phyloP scores from a whole-genome alignment of 2,329 filamentous ascomycete genomes.

The Emericellopsis cladophorae region DNA sequence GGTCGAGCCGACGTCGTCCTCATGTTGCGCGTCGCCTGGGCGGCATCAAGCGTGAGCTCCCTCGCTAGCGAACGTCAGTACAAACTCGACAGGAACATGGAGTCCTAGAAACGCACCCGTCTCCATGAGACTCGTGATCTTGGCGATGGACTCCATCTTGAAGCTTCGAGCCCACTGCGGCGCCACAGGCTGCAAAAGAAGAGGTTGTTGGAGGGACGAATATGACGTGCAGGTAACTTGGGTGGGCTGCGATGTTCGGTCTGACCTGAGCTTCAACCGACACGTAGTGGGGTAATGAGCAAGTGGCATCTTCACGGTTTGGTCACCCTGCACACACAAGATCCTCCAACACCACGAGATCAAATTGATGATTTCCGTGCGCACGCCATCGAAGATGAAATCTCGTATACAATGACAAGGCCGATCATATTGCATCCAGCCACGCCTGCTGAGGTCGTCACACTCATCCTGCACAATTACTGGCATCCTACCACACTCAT shows the following conservation, averaged over 20 bases:
- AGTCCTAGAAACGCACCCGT: constrained; percentile 50
- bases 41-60: constrained; percentile 94
- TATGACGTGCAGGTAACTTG: not conserved
- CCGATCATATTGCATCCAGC: constrained; percentile 37
- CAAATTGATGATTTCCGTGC: not conserved
- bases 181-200: not conserved
- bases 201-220: not conserved
- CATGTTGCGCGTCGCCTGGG: constrained; percentile 66
- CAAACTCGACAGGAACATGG: constrained; percentile 3
- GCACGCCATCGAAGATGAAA: too few relatives aligned
- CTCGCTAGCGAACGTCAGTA: constrained; percentile 48
- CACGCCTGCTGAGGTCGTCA: constrained; percentile 49
- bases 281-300: too few relatives aligned
- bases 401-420: constrained; percentile 6
- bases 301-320: too few relatives aligned
- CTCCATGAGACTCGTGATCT: constrained; percentile 88
- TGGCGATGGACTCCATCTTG: constrained; percentile 87
- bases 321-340: not conserved
- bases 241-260: not conserved
- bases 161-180: constrained; percentile 5
- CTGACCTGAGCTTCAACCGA: not conserved
- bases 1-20: constrained; percentile 41
- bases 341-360: not conserved
- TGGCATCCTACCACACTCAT: constrained; percentile 51
- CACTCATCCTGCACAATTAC: constrained; percentile 46